Percentiles rank a stretch among this genome's conserved stretches.
phyloP scores from a whole-genome alignment of 805 yeast species.

The Jamesozyma lodderae region DNA sequence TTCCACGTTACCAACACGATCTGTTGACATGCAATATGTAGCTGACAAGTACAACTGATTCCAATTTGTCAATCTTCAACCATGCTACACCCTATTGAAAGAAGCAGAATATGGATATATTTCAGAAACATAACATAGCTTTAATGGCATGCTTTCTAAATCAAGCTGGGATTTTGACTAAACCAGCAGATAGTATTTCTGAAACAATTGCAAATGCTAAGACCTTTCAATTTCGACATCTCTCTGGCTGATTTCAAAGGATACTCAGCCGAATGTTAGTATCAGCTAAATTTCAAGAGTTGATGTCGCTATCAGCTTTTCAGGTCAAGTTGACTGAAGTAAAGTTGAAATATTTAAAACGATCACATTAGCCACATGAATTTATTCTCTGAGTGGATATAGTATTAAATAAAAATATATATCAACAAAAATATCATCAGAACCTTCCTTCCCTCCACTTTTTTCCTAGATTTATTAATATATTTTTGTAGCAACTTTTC shows the following conservation, averaged over 20 bases:
- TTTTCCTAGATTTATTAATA: no score
- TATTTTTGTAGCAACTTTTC: no score
- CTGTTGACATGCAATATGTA: slow-evolving; percentile 40
- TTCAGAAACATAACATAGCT: slow-evolving; percentile 44
- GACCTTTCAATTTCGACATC: slow-evolving; percentile 41
- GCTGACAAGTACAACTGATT: slow-evolving; percentile 35
- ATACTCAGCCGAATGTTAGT: slow-evolving; percentile 47
- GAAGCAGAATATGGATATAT: slow-evolving; percentile 61
- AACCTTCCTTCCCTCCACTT: no score
- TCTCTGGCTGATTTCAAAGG: slow-evolving; percentile 47
- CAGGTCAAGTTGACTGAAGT: slow-evolving; percentile 30
- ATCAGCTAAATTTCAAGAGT: slow-evolving; percentile 39
- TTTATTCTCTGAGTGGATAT: no score
- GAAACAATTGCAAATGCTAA: slow-evolving; percentile 9
- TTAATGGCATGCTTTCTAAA: slow-evolving; percentile 54
- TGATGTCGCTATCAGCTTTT: slow-evolving; percentile 42
- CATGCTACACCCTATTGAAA: slow-evolving; percentile 44
- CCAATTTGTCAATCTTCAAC: slow-evolving; percentile 48
- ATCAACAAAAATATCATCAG: no score
- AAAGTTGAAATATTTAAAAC: slow-evolving; percentile 15
- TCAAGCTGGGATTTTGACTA: slow-evolving; percentile 46
- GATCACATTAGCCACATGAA: slow-evolving; percentile 4
- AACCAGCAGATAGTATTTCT: slow-evolving; percentile 30
- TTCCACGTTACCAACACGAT: slow-evolving; percentile 45
- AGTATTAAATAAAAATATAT: no score